phyloP scores from a whole-genome alignment of 2,329 filamentous ascomycete genomes.

The Trematosphaeria pertusa region DNA sequence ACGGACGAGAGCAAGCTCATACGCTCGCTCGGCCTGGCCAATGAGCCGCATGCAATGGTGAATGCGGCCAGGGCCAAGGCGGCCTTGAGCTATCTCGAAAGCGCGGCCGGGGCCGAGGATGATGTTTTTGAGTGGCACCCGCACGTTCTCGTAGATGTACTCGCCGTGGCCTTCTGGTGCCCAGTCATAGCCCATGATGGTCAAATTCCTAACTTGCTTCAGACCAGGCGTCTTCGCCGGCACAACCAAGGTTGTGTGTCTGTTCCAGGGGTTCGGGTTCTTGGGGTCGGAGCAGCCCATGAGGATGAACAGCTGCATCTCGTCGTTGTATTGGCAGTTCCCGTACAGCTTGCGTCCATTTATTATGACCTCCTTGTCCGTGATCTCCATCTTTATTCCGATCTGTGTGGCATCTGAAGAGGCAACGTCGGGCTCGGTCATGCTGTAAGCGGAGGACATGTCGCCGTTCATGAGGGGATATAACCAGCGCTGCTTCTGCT shows the following conservation, averaged over 20 bases:
- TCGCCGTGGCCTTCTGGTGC: constrained; percentile 54
- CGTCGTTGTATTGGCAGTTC: constrained; percentile 49
- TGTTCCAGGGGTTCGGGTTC: constrained; percentile 50
- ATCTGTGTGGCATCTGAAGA: constrained; percentile 60
- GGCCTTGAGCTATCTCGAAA: constrained; percentile 53
- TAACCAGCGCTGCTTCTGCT: constrained; percentile 60
- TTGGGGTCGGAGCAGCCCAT: constrained; percentile 50
- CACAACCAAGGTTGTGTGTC: constrained; percentile 51
- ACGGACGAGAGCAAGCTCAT: constrained; percentile 50
- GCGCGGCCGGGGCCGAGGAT: constrained; percentile 51
- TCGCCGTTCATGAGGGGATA: constrained; percentile 57
- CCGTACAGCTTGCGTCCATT: constrained; percentile 53
- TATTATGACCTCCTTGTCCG: constrained; percentile 49
- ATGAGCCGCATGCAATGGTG: constrained; percentile 54
- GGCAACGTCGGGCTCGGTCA: constrained; percentile 60
- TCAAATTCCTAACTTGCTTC: constrained; percentile 49
- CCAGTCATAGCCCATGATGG: constrained; percentile 53
- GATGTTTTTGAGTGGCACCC: constrained; percentile 51
- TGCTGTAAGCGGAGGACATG: constrained; percentile 59
- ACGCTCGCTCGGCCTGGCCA: constrained; percentile 53
- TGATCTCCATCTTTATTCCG: constrained; percentile 45
- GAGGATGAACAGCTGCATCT: constrained; percentile 45
- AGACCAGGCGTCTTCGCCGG: constrained; percentile 48
- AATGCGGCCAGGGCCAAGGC: constrained; percentile 51
- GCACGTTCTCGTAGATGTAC: constrained; percentile 51